Conservation (phyloP, 1,139 yeast genomes). For the Geotrichum klebahnii region DNA sequence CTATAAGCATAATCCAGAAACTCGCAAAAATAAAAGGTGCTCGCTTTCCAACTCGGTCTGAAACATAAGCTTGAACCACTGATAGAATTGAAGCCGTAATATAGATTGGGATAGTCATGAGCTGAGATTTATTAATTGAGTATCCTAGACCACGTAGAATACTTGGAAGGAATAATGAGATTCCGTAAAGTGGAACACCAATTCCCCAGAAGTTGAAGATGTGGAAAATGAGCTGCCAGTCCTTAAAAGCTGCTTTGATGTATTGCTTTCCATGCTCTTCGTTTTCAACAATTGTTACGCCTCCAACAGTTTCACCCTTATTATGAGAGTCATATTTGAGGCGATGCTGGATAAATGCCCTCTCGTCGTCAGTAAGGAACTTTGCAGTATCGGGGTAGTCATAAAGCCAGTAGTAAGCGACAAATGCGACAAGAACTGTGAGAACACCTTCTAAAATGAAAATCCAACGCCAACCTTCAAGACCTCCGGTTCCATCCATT, state of each 20-base stretch:
- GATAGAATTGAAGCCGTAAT: constrained; percentile 37
- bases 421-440: constrained; percentile 38
- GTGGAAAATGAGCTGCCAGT: constrained; percentile 34
- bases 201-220: constrained; percentile 25
- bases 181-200: constrained; percentile 31
- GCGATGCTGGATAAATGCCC: constrained; percentile 46
- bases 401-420: constrained; percentile 48
- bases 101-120: constrained; percentile 40
- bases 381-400: constrained; percentile 49
- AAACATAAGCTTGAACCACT: constrained; percentile 35
- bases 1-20: constrained; percentile 34
- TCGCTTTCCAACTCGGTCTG: constrained; percentile 37
- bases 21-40: constrained; percentile 39
- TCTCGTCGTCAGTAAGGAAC: constrained; percentile 49
- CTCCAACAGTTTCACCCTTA: constrained; percentile 4
- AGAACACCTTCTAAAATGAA: constrained; percentile 18
- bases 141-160: constrained; percentile 38
- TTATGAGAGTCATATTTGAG: constrained; percentile 34
- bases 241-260: constrained; percentile 34
- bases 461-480: constrained; percentile 21
- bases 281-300: constrained; percentile 13
- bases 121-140: constrained; percentile 30
- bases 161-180: constrained; percentile 37
- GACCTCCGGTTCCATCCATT: constrained; percentile 42
- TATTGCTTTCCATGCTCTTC: constrained; percentile 21